These are phyloP conservation scores for Dalechampia spathulata DNA, from an alignment of 441 rosid species.

Conservation along the genomic window DNA sequence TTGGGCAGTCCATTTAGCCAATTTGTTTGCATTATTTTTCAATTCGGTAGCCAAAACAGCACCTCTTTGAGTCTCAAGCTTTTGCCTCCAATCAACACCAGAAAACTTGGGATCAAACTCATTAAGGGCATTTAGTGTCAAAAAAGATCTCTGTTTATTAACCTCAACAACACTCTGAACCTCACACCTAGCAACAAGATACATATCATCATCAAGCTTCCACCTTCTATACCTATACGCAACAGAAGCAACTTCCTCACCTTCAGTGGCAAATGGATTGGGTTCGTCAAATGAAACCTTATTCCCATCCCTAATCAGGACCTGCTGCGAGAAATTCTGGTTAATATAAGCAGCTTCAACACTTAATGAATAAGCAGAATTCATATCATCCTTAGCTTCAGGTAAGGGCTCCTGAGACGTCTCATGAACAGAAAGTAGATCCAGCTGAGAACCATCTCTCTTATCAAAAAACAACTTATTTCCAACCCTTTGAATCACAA, in stretches of 20 bases:
- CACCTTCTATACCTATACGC: constrained; percentile 85
- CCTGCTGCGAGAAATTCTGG: constrained; percentile 88
- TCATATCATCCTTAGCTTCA: constrained; percentile 84
- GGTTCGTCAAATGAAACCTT: constrained; percentile 73
- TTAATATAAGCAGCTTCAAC: constrained; percentile 87
- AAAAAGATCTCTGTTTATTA: constrained; percentile 60
- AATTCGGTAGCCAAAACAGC: constrained; percentile 87
- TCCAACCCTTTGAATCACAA: constrained; percentile 77
- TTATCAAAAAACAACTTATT: constrained; percentile 81
- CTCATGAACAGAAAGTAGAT: constrained; percentile 77
- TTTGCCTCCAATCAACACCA: constrained; percentile 97
- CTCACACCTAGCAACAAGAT: constrained; percentile 81
- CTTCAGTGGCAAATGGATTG: constrained; percentile 79
- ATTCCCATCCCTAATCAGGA: constrained; percentile 71
- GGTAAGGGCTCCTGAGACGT: constrained; percentile 88
- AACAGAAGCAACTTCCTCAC: constrained; percentile 82
- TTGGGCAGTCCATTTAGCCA: constrained; percentile 95
- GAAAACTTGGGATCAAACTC: constrained; percentile 92
- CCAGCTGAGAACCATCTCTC: constrained; percentile 81
- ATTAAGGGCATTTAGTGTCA: constrained; percentile 81
- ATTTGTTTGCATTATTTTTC: constrained; percentile 85
- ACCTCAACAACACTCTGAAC: constrained; percentile 76
- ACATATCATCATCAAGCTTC: constrained; percentile 77
- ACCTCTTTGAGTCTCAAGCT: constrained; percentile 89
- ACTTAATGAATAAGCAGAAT: constrained; percentile 65